These are phyloP conservation scores for Coccinonectria pachysandricola DNA, from an alignment of 2,329 filamentous ascomycete species.

Conservation along the genomic window DNA sequence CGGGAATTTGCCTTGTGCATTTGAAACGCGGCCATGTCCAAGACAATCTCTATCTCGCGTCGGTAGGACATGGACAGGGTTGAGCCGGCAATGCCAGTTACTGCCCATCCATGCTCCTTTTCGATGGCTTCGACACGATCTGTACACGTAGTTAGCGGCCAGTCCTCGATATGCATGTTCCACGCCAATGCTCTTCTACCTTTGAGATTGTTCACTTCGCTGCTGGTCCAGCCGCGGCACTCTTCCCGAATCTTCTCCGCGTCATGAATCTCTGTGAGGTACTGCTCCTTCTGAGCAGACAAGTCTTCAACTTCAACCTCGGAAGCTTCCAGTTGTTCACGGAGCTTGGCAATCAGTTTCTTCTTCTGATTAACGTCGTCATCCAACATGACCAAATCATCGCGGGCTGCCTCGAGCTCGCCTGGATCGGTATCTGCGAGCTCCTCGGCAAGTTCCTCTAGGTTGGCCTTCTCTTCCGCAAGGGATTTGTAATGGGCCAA, in stretches of 20 bases:
- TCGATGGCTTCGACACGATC: slow-evolving; percentile 57
- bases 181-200: too few species aligned
- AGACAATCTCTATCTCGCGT: slow-evolving; percentile 62
- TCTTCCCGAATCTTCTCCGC: slow-evolving; percentile 79
- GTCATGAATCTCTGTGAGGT: slow-evolving; percentile 63
- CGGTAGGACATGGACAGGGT: slow-evolving; percentile 65
- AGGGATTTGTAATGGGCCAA: slow-evolving; percentile 51
- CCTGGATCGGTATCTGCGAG: slow-evolving; percentile 71
- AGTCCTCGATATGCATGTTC: background rate
- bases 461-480: slow-evolving; percentile 50
- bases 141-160: slow-evolving; percentile 32
- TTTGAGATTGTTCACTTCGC: slow-evolving; percentile 71
- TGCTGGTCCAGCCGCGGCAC: slow-evolving; percentile 77
- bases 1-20: slow-evolving; percentile 34
- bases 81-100: slow-evolving; percentile 52
- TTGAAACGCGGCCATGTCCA: slow-evolving; percentile 55
- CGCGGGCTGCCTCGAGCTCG: slow-evolving; percentile 64
- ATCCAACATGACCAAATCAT: slow-evolving; percentile 54
- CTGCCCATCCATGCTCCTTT: slow-evolving; percentile 58
- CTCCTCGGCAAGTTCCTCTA: slow-evolving; percentile 64
- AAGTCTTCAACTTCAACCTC: slow-evolving; percentile 53
- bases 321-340: slow-evolving; percentile 55
- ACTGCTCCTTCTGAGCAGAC: slow-evolving; percentile 57
- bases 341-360: slow-evolving; percentile 54
- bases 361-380: slow-evolving; percentile 61